These are phyloP conservation scores for Kwoniella heveanensis DNA, from an alignment of 768 basidiomycete genomes.

Conservation along the genomic window DNA sequence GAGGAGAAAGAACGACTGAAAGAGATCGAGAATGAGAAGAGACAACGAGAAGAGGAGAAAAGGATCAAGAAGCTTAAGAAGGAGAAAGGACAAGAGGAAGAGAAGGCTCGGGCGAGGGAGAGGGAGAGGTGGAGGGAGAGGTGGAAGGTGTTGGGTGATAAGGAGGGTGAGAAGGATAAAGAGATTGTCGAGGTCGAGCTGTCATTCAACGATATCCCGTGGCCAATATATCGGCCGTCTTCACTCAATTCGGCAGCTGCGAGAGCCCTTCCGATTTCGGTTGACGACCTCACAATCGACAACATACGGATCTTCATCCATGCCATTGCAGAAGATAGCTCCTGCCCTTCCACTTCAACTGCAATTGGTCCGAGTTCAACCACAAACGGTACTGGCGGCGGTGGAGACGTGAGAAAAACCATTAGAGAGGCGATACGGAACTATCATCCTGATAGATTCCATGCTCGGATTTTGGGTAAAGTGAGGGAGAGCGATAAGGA, in stretches of 20 bases:
- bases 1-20: constrained; percentile 58
- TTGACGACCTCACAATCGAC: constrained; percentile 28
- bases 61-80: constrained; percentile 26
- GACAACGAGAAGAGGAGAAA: constrained; percentile 36
- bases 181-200: constrained; percentile 32
- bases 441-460: constrained; percentile 57
- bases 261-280: constrained; percentile 5
- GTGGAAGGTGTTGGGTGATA: constrained; percentile 36
- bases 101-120: constrained; percentile 26
- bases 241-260: not conserved
- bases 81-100: constrained; percentile 30
- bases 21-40: constrained; percentile 35
- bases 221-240: constrained; percentile 46
- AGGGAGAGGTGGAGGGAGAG: constrained; percentile 34
- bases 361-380: constrained; percentile 8
- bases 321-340: constrained; percentile 23
- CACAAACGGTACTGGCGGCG: constrained; percentile 10
- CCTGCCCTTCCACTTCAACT: not conserved
- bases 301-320: constrained; percentile 40
- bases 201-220: constrained; percentile 48
- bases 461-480: constrained; percentile 38
- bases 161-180: constrained; percentile 16
- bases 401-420: constrained; percentile 61
- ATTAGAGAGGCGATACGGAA: constrained; percentile 64
- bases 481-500: constrained; percentile 47